Evolutionary conservation across 495 filamentous ascomycete species (phyloP), one percentile per base, ranked within the genome.

Genomic region (Elasticomyces elasticus): DNA sequence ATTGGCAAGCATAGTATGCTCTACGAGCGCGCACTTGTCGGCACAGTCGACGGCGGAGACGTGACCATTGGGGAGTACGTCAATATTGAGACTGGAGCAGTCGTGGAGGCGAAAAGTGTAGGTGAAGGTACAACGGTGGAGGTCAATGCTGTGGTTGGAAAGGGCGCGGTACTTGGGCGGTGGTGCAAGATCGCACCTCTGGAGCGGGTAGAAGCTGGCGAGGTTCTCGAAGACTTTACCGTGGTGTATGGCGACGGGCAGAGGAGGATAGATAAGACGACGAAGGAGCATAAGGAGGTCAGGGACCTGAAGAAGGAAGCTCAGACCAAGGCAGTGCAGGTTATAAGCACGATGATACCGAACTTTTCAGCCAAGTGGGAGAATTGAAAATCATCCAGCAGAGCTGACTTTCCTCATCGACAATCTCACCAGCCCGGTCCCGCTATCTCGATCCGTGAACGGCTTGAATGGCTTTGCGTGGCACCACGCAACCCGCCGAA

Each of bases 1-100:
- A 78, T 95, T 43, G 86, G 85, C 0, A 78, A 81, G 11, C 74
- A 79, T 33, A 87, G 84, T 66, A 83, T 92, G 30, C 76, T 95
- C 43, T 77, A 80, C 56, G 89, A 95, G 70, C 66, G 66, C 69
- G 77, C 24, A 54, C 58, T 56, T 28, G 61, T 67, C 64, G 71
- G 65, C 31, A 43, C 63, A 40, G 61, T 22, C 15, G 69, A 67
- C 5, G 68, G 65, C 67, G 11, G 67, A 58, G 72, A 74, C 19
- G 75, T 83, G 0, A 61, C 71, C 17, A 64, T 86, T 40, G 78
- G 74, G 12, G 74, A 78, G 51, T 77, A 76, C 27, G 81, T 78
- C 0, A 76, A 74, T 0, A 69, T 88, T 5, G 82, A 86, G 63
- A 74, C 77, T 0, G 78, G 76, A 26, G 78, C 79, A 9, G 53